These are phyloP conservation scores for Penicillium crystallinum DNA, from an alignment of 495 filamentous ascomycete species.

Conservation along the genomic window DNA sequence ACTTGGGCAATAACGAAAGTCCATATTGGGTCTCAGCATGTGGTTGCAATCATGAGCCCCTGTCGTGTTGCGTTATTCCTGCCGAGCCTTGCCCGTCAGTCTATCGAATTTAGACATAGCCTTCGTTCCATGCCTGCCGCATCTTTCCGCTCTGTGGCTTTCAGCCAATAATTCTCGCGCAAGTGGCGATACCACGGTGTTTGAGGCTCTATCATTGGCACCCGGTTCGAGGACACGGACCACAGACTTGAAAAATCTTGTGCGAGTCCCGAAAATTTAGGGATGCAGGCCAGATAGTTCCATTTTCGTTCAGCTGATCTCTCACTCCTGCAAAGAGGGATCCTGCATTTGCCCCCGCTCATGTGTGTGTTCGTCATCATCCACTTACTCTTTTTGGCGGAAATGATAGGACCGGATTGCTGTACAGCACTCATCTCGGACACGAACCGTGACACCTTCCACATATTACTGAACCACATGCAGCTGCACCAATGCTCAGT, in stretches of 20 bases:
- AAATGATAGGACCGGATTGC: constrained; percentile 37
- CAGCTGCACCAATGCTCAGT: constrained; percentile 44
- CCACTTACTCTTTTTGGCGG: constrained; percentile 23
- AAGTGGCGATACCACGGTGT: constrained; percentile 25
- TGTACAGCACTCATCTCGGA: constrained; percentile 35
- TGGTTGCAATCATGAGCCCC: constrained; percentile 23
- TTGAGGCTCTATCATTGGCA: constrained; percentile 35
- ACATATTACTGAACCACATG: constrained; percentile 39
- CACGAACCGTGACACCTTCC: constrained; percentile 40
- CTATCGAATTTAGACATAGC: constrained; percentile 16
- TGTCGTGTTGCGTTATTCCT: constrained; percentile 2
- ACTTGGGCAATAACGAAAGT: constrained; percentile 15
- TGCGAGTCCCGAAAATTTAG: constrained; percentile 7
- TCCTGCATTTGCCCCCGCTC: constrained; percentile 41
- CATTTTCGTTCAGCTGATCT: constrained; percentile 47
- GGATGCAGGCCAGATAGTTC: constrained; percentile 18
- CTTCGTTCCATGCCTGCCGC: constrained; percentile 22
- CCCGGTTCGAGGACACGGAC: constrained; percentile 23
- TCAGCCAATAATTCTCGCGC: constrained; percentile 21
- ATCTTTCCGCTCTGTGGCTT: constrained; percentile 20
- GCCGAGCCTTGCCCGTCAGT: constrained; percentile 18
- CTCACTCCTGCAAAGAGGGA: constrained; percentile 42
- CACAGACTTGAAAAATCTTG: constrained; percentile 24
- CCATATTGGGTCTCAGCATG: constrained; percentile 17
- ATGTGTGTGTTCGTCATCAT: constrained; percentile 39